Base-by-base conservation (phyloP, 352 stramenopile genomes). In the Pythium sp. region DNA sequence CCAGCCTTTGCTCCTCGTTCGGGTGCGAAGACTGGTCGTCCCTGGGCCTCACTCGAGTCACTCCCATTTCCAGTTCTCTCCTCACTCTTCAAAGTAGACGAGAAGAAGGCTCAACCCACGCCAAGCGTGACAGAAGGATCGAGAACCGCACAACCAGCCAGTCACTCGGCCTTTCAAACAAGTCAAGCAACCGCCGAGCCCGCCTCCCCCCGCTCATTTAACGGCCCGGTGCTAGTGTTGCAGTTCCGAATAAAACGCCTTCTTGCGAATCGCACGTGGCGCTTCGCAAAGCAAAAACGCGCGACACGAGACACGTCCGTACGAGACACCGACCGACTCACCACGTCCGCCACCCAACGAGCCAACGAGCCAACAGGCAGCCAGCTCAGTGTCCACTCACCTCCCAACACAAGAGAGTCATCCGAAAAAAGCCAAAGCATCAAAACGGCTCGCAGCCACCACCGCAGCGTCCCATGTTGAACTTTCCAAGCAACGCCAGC, bases 401-500 rank as follows among this genome's bases (percentile, higher is more conserved):
- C 11, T 14, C 24, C 30, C 41, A n/a, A 5, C 54, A 5, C 26
- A 18, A 30, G n/a, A 36, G 30, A 47, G 30, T 15, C 56, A 61
- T n/a, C n/a, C 41, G 15, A 49, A n/a, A 26, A 26, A 26, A 26
- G 24, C 24, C 24, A 26, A 26, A 20, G 9, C 9, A 20, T 15
- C 4, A 49, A 49, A 49, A 38, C 24, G 12, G 26, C 15, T 15
- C 54, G 12, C 22, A 26, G 15, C 28, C 54, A 41, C 55, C 30
- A 14, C 8, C 64, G 56, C 24, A 58, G 56, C 18, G 20, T 69
- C 64, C 14, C 64, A 69, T 69, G 56, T 69, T 69, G 64, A 69
- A 59, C 43, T 51, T 64, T 12, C 22, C 36, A 18, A 43, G 36
- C 12, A 43, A 43, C 38, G 11, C 2, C 36, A 43, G 36, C 36